A percentile compares a stretch with the other conserved stretches of the same genome.
Conservation (phyloP, 352 stramenopile species). For the Globisporangium perplexum region DNA sequence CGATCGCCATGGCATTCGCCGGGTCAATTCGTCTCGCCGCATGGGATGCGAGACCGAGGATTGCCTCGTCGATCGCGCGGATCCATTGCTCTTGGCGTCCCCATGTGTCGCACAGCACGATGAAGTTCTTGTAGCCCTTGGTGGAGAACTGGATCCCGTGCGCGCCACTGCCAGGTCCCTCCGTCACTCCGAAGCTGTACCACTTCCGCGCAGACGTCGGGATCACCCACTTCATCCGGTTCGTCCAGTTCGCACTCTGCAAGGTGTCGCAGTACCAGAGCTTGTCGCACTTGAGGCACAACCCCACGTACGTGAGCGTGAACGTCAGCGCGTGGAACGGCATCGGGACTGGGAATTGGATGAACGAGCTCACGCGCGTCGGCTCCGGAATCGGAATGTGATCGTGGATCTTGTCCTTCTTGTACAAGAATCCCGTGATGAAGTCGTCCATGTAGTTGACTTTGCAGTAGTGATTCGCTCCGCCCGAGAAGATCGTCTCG, state of each 20-base stretch:
- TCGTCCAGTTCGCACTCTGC: slow-evolving; percentile 77
- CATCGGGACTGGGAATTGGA: slow-evolving; percentile 86
- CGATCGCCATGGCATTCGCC: slow-evolving; percentile 74
- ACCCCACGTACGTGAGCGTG: slow-evolving; percentile 76
- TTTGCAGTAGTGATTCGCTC: slow-evolving; percentile 77
- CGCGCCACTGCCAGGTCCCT: slow-evolving; percentile 74
- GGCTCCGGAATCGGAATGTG: slow-evolving; percentile 85
- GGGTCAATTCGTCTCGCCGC: slow-evolving; percentile 53
- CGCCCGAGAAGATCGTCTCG: slow-evolving; percentile 80
- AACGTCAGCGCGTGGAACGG: slow-evolving; percentile 86
- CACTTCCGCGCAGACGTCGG: slow-evolving; percentile 81
- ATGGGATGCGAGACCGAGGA: slow-evolving; percentile 55
- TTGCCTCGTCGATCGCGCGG: slow-evolving; percentile 76
- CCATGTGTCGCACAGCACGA: slow-evolving; percentile 83
- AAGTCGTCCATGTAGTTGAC: slow-evolving; percentile 83
- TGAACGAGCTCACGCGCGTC: slow-evolving; percentile 82
- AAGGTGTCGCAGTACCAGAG: slow-evolving; percentile 86
- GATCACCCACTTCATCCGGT: slow-evolving; percentile 89
- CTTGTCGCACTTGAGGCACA: slow-evolving; percentile 86
- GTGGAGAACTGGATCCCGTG: slow-evolving; percentile 84
- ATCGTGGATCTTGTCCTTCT: slow-evolving; percentile 89
- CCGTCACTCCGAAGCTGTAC: slow-evolving; percentile 81
- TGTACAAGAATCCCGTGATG: slow-evolving; percentile 86
- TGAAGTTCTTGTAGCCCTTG: slow-evolving; percentile 88
- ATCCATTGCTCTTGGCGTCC: slow-evolving; percentile 85